Evolutionary conservation across 805 yeast species (phyloP), one percentile per base, ranked within the genome.

Genomic region (Candida qinlingensis): DNA sequence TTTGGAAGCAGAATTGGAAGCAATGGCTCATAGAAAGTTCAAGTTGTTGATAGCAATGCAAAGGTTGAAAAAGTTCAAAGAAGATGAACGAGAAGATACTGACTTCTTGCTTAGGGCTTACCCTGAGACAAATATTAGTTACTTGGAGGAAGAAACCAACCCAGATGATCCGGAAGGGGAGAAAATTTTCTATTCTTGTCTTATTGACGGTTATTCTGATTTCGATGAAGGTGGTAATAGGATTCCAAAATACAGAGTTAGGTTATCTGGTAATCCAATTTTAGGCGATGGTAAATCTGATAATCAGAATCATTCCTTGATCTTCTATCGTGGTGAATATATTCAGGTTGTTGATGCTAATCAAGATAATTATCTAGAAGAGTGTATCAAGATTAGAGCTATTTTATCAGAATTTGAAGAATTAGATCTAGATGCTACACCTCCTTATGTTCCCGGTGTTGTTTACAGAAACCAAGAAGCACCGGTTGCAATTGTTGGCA

Each of bases 261-360:
- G 76, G 58, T 73, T 92, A 11, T 86, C 96, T 3, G 98, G 98
- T 12, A 85, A 92, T 67, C 98, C 98, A 10, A 92, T 92, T 45
- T 71, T 91, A 41, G 98, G 98, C 29, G 98, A 92, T 67, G 98
- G 98, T 35, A 92, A 92, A 64, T 84, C 97, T 12, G 98, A 92
- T 64, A 92, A 92, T 64, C 98, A 92, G 68, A 92, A 92, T 62
- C 87, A 87, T 63, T 81, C 96, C 2, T 64, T 92, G 37, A 82
- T 91, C 11, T 92, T 87, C 67, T 84, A 86, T 64, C 79, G 98
- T 48, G 98, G 98, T 26, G 98, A 92, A 62, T 91, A 90, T 63
- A 84, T 92, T 54, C 97, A 92, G 70, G 90, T 91, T 3, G 82
- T 92, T 50, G 98, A 92, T 73, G 96, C 98, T 1, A 92, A 92